A percentile compares a stretch with the other conserved stretches of the same genome.
Conservation (phyloP, 2,329 filamentous ascomycete species). For the Colletotrichum paranaense region DNA sequence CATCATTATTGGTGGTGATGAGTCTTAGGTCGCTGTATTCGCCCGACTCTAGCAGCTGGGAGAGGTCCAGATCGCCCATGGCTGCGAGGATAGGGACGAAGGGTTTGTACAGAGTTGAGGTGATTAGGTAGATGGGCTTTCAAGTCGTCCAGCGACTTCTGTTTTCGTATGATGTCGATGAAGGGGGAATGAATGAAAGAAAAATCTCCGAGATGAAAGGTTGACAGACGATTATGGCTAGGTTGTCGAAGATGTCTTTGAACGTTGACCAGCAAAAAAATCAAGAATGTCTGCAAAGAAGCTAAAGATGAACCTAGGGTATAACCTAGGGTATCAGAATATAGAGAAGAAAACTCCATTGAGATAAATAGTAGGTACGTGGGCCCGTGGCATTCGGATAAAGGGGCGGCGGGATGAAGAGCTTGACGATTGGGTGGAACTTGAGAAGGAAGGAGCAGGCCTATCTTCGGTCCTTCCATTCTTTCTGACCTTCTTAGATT, state of each 20-base stretch:
- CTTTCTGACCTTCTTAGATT: background rate
- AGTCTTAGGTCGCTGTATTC: background rate
- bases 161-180: background rate
- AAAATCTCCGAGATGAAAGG: background rate
- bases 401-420: too few species aligned
- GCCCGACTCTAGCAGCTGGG: background rate
- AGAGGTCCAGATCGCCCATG: slow-evolving; percentile 10
- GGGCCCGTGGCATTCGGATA: background rate
- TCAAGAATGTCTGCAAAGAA: background rate
- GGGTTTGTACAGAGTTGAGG: background rate
- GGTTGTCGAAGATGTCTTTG: background rate
- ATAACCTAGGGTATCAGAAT: background rate
- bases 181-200: background rate
- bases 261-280: background rate
- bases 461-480: background rate
- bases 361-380: background rate
- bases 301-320: background rate
- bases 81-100: background rate
- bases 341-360: background rate
- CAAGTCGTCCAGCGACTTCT: background rate
- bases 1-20: background rate
- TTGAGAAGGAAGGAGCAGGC: background rate
- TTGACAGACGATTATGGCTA: background rate
- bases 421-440: background rate
- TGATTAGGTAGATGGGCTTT: background rate